Conservation (phyloP, 257 asterid species). For the Cruciata laevipes region DNA sequence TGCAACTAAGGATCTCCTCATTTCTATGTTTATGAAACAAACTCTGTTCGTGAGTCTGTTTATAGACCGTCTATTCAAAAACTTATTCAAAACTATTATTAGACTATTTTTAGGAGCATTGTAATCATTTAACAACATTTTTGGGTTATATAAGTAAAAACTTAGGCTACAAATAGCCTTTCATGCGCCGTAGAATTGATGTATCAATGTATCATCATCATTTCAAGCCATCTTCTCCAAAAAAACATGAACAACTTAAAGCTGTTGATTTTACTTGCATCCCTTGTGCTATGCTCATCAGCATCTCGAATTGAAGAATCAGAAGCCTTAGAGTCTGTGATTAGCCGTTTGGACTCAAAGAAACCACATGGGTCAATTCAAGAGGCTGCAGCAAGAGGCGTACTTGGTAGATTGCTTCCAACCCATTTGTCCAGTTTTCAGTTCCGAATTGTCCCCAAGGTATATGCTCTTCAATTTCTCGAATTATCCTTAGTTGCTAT, state of each 20-base stretch:
- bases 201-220: neutral
- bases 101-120: too few species aligned
- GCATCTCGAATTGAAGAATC: constrained; percentile 36
- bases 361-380: constrained; percentile 45
- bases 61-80: too few species aligned
- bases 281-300: constrained; percentile 16
- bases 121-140: too few species aligned
- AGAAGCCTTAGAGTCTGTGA: constrained; percentile 41
- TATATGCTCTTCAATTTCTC: constrained; percentile 12
- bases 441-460: constrained; percentile 64
- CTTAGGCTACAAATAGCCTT: too few species aligned
- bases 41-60: too few species aligned
- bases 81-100: too few species aligned
- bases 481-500: neutral
- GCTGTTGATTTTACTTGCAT: neutral
- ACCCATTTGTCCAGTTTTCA: constrained; percentile 60
- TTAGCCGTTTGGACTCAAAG: constrained; percentile 48
- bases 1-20: too few species aligned
- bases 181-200: too few species aligned
- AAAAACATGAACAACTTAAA: neutral
- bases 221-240: neutral
- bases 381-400: constrained; percentile 80
- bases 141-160: too few species aligned
- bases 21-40: too few species aligned
- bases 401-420: constrained; percentile 75